Base-by-base conservation (phyloP, 768 basidiomycete species). In the Mycena kentingensis region DNA sequence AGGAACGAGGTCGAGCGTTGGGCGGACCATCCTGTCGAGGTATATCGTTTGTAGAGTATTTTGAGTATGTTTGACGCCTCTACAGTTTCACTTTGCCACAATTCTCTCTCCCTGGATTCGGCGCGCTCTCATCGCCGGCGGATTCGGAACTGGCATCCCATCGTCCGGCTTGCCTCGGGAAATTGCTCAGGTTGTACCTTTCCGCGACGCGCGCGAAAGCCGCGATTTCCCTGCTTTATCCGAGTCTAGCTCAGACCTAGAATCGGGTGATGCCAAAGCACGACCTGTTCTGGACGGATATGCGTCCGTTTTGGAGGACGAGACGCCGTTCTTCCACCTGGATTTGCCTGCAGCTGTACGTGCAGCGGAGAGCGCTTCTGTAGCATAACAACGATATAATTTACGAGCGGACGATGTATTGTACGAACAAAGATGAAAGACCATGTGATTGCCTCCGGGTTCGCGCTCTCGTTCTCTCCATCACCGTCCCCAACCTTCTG, bases 71-170 rank as follows among this genome's bases (percentile, higher is more conserved):
- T 29, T 35, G 10, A 46, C 47, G 27, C 35, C 28, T 28, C 21
- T 52, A 10, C 67, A 93, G 81, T 98, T 97, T 79, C 96, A 98
- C 73, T 99, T 99, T 67, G 88, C 92, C 4, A 84, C 89, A 29
- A 77, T 98, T 29, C 82, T 95, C 49, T 93, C 92, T 1, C 93
- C 93, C 0, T 99, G 95, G 96, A 90, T 93, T 53, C 83, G 88
- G 49, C 88, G 95, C 44, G 90, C 91, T 4, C 78, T 95, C 28
- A 72, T 93, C 41, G 92, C 94, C 4, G 95, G 88, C 52, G 93
- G 93, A 2, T 98, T 98, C 65, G 96, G 96, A 7, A 77, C 77
- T 18, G 89, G 91, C n/a, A 65, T 67, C 13, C 66, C 76, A 2
- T 54, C 71, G 3, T 67, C 72, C 8, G 67, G 64, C 18, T 58